Conservation (phyloP, 805 yeast genomes). For the Yamadazyma laniorum region DNA sequence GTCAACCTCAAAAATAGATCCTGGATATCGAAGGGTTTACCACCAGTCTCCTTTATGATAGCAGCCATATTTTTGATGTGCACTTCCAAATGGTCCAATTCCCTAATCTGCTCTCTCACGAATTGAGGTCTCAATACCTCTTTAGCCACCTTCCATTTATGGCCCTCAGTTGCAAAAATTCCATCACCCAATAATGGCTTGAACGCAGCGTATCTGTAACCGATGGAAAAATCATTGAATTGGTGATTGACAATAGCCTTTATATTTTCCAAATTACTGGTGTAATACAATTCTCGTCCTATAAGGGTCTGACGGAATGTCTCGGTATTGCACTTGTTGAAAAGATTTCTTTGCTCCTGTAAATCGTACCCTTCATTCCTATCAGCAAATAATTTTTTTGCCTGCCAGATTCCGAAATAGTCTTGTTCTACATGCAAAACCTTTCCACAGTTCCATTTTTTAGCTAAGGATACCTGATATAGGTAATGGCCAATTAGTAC, state of each 20-base stretch:
- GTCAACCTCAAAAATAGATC: constrained; percentile 35
- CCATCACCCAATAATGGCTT: constrained; percentile 37
- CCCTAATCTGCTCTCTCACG: constrained; percentile 37
- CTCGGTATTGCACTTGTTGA: constrained; percentile 15
- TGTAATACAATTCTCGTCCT: constrained; percentile 22
- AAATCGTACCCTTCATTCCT: constrained; percentile 12
- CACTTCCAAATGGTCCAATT: constrained; percentile 29
- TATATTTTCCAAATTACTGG: constrained; percentile 35
- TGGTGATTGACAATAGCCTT: constrained; percentile 37
- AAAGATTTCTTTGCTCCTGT: constrained; percentile 9
- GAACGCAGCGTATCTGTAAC: constrained; percentile 28
- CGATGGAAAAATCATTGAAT: constrained; percentile 35
- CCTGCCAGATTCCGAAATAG: constrained; percentile 11
- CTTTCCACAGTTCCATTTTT: constrained; percentile 10
- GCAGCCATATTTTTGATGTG: constrained; percentile 27
- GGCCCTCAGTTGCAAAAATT: constrained; percentile 38
- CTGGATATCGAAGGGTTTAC: constrained; percentile 29
- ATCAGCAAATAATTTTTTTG: constrained; percentile 9
- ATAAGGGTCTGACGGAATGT: constrained; percentile 16
- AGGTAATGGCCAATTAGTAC: neutral
- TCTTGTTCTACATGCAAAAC: constrained; percentile 8
- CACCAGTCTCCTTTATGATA: constrained; percentile 19
- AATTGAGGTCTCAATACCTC: constrained; percentile 40
- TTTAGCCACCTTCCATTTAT: constrained; percentile 36
- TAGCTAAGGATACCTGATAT: constrained; percentile 2